Conservation (phyloP, 176 grass and related monocot genomes). For the Aegilops tauschii region DNA sequence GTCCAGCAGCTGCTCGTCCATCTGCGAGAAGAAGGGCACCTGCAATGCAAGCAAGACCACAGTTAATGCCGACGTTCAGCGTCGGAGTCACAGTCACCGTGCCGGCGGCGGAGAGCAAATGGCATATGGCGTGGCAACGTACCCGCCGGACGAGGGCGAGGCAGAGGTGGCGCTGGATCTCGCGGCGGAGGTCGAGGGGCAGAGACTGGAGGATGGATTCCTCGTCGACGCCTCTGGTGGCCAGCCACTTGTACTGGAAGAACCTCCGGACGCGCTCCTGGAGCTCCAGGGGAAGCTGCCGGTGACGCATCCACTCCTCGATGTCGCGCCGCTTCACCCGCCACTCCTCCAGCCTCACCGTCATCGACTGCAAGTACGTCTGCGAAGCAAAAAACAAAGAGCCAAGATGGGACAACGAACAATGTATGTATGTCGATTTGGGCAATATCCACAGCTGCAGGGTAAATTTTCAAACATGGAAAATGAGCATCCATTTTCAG, state of each 20-base stretch:
- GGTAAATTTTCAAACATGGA: not conserved
- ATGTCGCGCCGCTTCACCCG: slow-evolving; percentile 81
- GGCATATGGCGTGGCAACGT: not conserved
- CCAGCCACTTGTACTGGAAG: slow-evolving; percentile 97
- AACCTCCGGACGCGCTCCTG: slow-evolving; percentile 86
- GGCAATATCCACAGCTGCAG: not conserved
- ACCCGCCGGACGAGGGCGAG: slow-evolving; percentile 84
- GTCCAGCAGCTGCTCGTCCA: slow-evolving; percentile 93
- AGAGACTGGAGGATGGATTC: slow-evolving; percentile 84
- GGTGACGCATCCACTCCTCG: slow-evolving; percentile 98
- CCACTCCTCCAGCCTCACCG: slow-evolving; percentile 89
- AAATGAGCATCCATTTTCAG: not conserved
- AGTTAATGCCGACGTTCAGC: not conserved
- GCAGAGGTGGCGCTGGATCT: slow-evolving; percentile 94
- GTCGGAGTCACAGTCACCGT: no score
- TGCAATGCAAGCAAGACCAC: slow-evolving; percentile 21
- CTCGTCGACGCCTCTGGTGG: slow-evolving; percentile 86
- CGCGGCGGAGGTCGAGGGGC: slow-evolving; percentile 86
- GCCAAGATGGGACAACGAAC: not conserved
- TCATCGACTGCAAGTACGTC: slow-evolving; percentile 92
- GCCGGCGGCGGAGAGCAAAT: not conserved
- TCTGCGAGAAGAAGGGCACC: slow-evolving; percentile 97
- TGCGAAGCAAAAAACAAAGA: not conserved
- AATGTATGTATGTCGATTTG: not conserved
- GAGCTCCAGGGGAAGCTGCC: slow-evolving; percentile 75